phyloP scores from a whole-genome alignment of 768 basidiomycete genomes.

The Lentinus tigrinus region DNA sequence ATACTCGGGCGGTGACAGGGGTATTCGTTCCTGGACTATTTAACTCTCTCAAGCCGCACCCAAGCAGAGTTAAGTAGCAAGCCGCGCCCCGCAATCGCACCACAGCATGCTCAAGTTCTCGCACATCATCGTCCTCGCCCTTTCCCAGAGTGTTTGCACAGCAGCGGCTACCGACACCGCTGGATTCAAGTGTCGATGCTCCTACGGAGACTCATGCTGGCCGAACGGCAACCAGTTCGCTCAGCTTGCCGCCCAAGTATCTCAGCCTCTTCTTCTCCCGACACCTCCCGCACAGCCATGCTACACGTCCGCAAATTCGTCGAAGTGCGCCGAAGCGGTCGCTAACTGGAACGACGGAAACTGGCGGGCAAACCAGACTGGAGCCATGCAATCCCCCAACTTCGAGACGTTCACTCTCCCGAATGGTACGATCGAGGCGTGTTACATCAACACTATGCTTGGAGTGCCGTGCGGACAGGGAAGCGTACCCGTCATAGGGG shows the following conservation, averaged over 20 bases:
- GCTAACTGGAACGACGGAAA: conserved; percentile 30
- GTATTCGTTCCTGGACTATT: too few relatives aligned
- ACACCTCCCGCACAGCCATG: conserved; percentile 39
- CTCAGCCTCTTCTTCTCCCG: conserved; percentile 45
- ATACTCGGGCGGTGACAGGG: too few relatives aligned
- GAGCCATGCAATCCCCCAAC: conserved; percentile 36
- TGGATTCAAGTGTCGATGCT: conserved; percentile 34
- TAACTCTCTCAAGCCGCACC: too few relatives aligned
- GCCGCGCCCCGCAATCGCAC: too few relatives aligned
- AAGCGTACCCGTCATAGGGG: conserved; percentile 36
- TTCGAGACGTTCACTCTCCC: conserved; percentile 33
- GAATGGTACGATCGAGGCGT: conserved; percentile 49
- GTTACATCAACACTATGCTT: conserved; percentile 46
- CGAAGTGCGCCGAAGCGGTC: conserved; percentile 36
- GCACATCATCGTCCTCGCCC: too few relatives aligned
- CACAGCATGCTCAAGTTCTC: too few relatives aligned
- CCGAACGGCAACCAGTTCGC: conserved; percentile 21
- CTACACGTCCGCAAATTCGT: conserved; percentile 35
- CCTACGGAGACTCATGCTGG: background rate
- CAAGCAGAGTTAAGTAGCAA: too few relatives aligned
- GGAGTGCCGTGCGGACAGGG: conserved; percentile 43
- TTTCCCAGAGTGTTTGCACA: too few relatives aligned
- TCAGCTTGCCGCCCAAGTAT: conserved; percentile 35
- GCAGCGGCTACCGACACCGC: background rate
- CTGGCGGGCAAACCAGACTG: conserved; percentile 42